Percentiles rank a stretch among this genome's conserved stretches.
phyloP scores from a whole-genome alignment of 2,329 filamentous ascomycete species.

The Fusarium transvaalense region DNA sequence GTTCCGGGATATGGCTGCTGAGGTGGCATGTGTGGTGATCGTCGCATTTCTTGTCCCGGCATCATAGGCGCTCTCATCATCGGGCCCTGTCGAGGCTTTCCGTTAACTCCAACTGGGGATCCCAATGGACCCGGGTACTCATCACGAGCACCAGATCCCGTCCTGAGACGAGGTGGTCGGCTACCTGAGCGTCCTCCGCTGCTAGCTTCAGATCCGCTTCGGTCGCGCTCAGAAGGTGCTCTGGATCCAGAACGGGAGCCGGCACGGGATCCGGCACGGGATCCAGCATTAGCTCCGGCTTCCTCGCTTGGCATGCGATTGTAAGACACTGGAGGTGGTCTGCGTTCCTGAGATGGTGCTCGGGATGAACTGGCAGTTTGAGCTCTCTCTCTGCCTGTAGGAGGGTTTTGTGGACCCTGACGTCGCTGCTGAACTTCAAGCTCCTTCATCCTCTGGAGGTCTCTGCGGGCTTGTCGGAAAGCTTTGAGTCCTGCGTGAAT shows the following conservation, averaged over 20 bases:
- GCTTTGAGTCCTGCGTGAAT: constrained; percentile 66
- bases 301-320: constrained; percentile 62
- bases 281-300: constrained; percentile 47
- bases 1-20: constrained; percentile 50
- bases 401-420: constrained; percentile 40
- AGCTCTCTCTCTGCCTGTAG: constrained; percentile 35
- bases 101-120: constrained; percentile 42
- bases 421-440: constrained; percentile 61
- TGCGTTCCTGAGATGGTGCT: constrained; percentile 60
- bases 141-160: constrained; percentile 55
- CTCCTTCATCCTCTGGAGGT: constrained; percentile 69
- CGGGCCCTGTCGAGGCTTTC: constrained; percentile 47
- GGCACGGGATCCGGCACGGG: constrained; percentile 32
- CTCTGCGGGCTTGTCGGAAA: constrained; percentile 69
- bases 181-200: constrained; percentile 57
- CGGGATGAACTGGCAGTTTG: constrained; percentile 48
- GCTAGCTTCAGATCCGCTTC: constrained; percentile 69
- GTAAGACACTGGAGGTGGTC: constrained; percentile 58
- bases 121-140: constrained; percentile 50
- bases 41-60: constrained; percentile 59
- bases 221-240: constrained; percentile 60
- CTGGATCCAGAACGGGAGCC: constrained; percentile 47
- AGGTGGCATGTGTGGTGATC: constrained; percentile 63
- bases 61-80: constrained; percentile 61
- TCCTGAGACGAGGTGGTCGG: constrained; percentile 57